These are phyloP conservation scores for Diaporthe amygdali DNA, from an alignment of 2,329 filamentous ascomycete species.

Conservation along the genomic window DNA sequence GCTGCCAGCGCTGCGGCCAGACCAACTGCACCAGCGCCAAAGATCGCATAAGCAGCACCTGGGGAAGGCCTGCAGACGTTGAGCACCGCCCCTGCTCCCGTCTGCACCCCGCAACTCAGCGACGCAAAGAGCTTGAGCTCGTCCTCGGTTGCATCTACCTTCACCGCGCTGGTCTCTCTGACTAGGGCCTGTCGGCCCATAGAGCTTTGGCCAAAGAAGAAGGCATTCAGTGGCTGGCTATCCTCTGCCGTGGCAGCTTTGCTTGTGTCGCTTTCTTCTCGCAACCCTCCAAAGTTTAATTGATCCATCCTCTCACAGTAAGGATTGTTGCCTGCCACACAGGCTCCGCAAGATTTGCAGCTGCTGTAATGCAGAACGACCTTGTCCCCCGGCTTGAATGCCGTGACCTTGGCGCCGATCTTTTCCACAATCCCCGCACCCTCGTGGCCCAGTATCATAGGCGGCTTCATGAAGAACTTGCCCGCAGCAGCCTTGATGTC, in stretches of 20 bases:
- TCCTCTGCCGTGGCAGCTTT: background rate
- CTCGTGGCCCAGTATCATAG: conserved; percentile 27
- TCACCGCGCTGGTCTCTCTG: conserved; percentile 19
- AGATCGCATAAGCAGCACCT: conserved; percentile 12
- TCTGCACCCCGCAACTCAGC: conserved; percentile 20
- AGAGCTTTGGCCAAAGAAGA: conserved; percentile 24
- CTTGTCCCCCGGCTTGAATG: conserved; percentile 27
- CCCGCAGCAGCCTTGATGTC: conserved; percentile 21
- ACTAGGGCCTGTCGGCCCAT: conserved; percentile 18
- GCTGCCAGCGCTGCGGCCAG: conserved; percentile 20
- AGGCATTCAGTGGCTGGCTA: background rate
- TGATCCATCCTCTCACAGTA: conserved; percentile 11
- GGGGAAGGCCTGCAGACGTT: conserved; percentile 20
- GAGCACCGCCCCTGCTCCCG: conserved; percentile 13
- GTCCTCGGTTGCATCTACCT: conserved; percentile 8
- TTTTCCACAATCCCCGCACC: conserved; percentile 27
- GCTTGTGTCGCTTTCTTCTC: conserved; percentile 4
- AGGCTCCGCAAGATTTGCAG: conserved; percentile 14
- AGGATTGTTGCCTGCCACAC: background rate
- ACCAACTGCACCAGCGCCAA: conserved; percentile 21
- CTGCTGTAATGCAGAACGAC: conserved; percentile 24
- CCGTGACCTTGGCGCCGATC: conserved; percentile 25
- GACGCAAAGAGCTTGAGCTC: conserved; percentile 17
- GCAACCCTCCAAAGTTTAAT: conserved; percentile 10
- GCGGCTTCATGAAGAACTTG: conserved; percentile 16